Evolutionary conservation across 306 rosid species (phyloP).

Genomic region (Corylus avellana): DNA sequence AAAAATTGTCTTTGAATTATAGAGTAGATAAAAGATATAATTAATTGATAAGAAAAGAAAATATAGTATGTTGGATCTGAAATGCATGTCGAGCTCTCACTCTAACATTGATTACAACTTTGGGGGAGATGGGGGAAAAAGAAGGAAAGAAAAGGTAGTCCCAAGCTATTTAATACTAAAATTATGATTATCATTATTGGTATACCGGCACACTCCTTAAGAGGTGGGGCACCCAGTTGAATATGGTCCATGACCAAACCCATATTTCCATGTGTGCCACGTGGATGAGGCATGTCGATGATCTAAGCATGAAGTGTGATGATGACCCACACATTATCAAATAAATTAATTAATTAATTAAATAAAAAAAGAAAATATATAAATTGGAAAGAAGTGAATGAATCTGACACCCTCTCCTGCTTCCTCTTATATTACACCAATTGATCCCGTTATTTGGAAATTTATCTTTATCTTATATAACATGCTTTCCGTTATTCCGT

Average conservation of each 20-base stretch:
- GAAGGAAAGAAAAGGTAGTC: neutral
- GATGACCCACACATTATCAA: slow-evolving; percentile 50
- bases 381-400: neutral
- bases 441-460: slow-evolving; percentile 32
- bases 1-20: no score
- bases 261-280: slow-evolving; percentile 52
- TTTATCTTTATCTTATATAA: neutral
- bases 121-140: slow-evolving; percentile 26
- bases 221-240: slow-evolving; percentile 42
- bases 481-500: slow-evolving; percentile 23
- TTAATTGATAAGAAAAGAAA: slow-evolving; percentile 26
- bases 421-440: neutral
- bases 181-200: slow-evolving; percentile 42
- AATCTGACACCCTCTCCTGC: slow-evolving; percentile 16
- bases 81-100: neutral
- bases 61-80: slow-evolving; percentile 36
- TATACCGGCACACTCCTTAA: slow-evolving; percentile 42
- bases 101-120: slow-evolving; percentile 30
- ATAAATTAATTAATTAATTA: neutral
- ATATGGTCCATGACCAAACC: slow-evolving; percentile 62
- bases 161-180: neutral
- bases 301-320: slow-evolving; percentile 92
- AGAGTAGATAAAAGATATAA: neutral
- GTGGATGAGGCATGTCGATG: slow-evolving; percentile 60
- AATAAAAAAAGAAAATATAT: neutral